Conservation (phyloP, 169 alveolate species). For the Plasmodium reichenowi region DNA sequence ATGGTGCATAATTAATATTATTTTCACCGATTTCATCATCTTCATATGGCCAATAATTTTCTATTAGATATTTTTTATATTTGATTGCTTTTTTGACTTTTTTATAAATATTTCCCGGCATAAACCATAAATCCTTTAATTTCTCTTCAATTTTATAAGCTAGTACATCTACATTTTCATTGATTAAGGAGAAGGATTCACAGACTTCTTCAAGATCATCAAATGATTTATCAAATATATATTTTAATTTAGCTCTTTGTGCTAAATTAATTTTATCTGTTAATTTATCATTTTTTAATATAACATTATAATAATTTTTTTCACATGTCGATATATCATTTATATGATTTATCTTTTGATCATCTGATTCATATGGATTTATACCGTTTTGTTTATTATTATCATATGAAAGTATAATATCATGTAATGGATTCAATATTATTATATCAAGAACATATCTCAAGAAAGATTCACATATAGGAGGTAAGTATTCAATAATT, state of each 20-base stretch:
- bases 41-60: constrained; percentile 76
- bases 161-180: constrained; percentile 70
- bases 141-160: constrained; percentile 75
- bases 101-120: constrained; percentile 82
- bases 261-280: constrained; percentile 70
- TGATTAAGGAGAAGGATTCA: constrained; percentile 47
- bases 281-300: constrained; percentile 35
- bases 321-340: constrained; percentile 4
- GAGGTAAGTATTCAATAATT: constrained; percentile 82
- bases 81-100: constrained; percentile 77
- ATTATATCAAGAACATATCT: constrained; percentile 74
- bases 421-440: constrained; percentile 42
- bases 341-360: constrained; percentile 60
- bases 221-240: constrained; percentile 66
- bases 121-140: constrained; percentile 81
- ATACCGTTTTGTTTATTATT: neutral
- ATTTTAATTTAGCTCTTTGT: constrained; percentile 65
- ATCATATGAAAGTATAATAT: constrained; percentile 27
- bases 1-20: constrained; percentile 55
- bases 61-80: constrained; percentile 81
- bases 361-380: constrained; percentile 47
- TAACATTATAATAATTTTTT: constrained; percentile 41
- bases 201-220: constrained; percentile 70
- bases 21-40: constrained; percentile 67
- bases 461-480: constrained; percentile 83